phyloP scores from a whole-genome alignment of 352 stramenopile species.

The Poterioochromonas sp. region DNA sequence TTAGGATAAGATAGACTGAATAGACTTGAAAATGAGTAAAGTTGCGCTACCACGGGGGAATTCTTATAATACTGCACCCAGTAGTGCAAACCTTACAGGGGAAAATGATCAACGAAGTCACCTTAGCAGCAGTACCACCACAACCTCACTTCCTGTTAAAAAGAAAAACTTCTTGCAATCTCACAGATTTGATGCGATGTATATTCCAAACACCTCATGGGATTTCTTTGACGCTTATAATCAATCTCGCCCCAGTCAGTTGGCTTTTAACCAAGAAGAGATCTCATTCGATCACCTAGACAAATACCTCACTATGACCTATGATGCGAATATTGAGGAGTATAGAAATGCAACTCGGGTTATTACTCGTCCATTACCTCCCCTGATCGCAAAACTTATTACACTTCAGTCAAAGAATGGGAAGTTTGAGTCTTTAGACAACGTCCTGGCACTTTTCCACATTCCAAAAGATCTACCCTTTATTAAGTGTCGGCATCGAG shows the following conservation, averaged over 20 bases:
- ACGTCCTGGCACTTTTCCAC: not conserved
- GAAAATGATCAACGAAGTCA: too few relatives aligned
- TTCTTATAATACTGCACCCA: too few relatives aligned
- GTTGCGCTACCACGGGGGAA: too few relatives aligned
- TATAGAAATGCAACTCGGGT: not conserved
- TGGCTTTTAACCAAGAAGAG: not conserved
- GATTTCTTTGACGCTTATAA: conserved; percentile 16
- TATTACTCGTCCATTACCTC: not conserved
- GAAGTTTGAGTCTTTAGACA: not conserved
- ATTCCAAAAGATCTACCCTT: not conserved
- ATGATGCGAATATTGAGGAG: not conserved
- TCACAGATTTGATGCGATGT: not conserved
- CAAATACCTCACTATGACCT: not conserved
- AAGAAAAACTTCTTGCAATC: too few relatives aligned
- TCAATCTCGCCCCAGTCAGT: not conserved
- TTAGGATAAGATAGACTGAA: too few relatives aligned
- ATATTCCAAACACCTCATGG: not conserved
- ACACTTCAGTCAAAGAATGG: not conserved
- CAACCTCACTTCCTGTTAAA: too few relatives aligned
- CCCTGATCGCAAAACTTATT: not conserved
- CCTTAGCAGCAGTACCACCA: too few relatives aligned
- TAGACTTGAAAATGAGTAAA: too few relatives aligned
- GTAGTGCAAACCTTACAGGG: too few relatives aligned
- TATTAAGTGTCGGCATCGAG: not conserved
- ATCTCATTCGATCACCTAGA: conserved; percentile 2